A percentile compares a stretch with the other conserved stretches of the same genome.
Evolutionary conservation across 2,329 filamentous ascomycete genomes (phyloP).

Genomic region (Tolypocladium inflatum): DNA sequence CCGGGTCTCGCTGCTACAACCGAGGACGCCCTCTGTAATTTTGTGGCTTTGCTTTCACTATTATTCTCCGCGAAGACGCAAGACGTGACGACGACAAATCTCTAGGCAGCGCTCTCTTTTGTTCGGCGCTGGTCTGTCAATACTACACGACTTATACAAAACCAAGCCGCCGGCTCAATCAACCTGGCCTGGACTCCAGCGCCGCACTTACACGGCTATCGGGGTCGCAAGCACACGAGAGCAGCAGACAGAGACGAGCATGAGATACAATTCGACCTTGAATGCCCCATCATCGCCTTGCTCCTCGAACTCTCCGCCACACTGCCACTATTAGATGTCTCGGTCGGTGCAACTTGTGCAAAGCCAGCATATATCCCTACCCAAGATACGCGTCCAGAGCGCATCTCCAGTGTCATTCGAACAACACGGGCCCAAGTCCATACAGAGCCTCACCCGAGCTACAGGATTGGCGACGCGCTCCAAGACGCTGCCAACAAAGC

Average conservation of each 20-base stretch:
- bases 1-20: background rate
- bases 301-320: background rate
- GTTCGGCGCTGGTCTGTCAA: background rate
- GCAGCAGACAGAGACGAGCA: background rate
- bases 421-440: constrained; percentile 1
- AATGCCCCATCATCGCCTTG: background rate
- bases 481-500: constrained; percentile 2
- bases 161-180: background rate
- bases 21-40: background rate
- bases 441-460: no score
- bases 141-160: background rate
- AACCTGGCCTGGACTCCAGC: background rate
- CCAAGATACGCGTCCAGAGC: constrained; percentile 18
- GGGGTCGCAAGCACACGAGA: background rate
- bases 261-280: background rate
- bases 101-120: background rate
- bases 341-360: background rate
- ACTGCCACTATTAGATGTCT: constrained; percentile 13
- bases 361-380: constrained; percentile 8
- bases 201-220: background rate
- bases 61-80: background rate
- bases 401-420: constrained; percentile 11
- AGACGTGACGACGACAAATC: background rate
- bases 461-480: background rate
- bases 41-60: background rate